Percentiles rank a stretch among this genome's conserved stretches.
phyloP scores from a whole-genome alignment of 1,139 yeast genomes.

The Geotrichum fermentans region DNA sequence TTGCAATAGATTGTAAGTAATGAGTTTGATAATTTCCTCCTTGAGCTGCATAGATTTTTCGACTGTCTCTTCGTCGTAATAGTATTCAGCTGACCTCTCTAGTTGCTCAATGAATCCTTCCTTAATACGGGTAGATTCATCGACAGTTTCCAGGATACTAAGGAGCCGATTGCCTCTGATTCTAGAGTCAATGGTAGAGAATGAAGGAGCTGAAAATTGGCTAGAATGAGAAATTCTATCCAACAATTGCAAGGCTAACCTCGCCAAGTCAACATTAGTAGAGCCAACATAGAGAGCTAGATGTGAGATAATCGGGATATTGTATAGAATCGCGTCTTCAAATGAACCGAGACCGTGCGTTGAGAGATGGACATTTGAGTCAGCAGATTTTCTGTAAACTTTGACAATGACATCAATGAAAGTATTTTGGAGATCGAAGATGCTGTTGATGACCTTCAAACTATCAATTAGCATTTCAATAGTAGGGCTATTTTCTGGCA shows the following conservation, averaged over 20 bases:
- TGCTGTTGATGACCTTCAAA: slow-evolving; percentile 46
- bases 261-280: slow-evolving; percentile 47
- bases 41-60: slow-evolving; percentile 46
- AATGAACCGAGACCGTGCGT: slow-evolving; percentile 60
- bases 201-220: slow-evolving; percentile 43
- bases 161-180: slow-evolving; percentile 60
- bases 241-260: slow-evolving; percentile 51
- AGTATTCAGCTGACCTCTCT: slow-evolving; percentile 42
- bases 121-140: slow-evolving; percentile 63
- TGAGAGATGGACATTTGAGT: slow-evolving; percentile 43
- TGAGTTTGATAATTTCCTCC: slow-evolving; percentile 53
- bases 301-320: slow-evolving; percentile 64
- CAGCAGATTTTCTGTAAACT: slow-evolving; percentile 23
- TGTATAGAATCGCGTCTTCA: slow-evolving; percentile 65
- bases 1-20: slow-evolving; percentile 47
- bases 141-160: slow-evolving; percentile 66
- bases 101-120: slow-evolving; percentile 70
- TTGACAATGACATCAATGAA: slow-evolving; percentile 31
- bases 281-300: slow-evolving; percentile 68
- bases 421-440: slow-evolving; percentile 51
- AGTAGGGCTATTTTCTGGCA: slow-evolving; percentile 37
- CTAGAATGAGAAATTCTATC: slow-evolving; percentile 48
- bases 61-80: slow-evolving; percentile 26
- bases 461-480: slow-evolving; percentile 36
- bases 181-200: slow-evolving; percentile 39